A percentile compares a stretch with the other conserved stretches of the same genome.
phyloP scores from a whole-genome alignment of 164 flowering plant species.

The Saururus chinensis region DNA sequence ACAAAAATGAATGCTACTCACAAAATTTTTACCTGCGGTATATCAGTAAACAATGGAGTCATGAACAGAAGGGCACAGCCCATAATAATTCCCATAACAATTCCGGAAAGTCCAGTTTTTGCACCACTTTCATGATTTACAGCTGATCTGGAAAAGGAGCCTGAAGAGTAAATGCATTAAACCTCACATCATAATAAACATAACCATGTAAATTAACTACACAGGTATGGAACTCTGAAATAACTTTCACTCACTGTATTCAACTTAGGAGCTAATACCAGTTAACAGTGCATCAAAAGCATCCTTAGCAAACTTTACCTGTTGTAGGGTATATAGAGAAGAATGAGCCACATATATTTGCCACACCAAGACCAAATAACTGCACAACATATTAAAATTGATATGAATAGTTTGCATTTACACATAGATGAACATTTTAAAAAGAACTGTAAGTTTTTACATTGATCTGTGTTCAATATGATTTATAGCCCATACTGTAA shows the following conservation, averaged over 20 bases:
- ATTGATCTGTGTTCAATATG: not conserved
- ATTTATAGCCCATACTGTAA: not conserved
- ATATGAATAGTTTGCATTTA: not conserved
- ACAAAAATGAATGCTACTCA: not conserved
- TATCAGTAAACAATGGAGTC: conserved; percentile 77
- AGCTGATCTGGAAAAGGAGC: conserved; percentile 98
- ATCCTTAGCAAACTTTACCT: conserved; percentile 30
- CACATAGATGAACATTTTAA: too few relatives aligned
- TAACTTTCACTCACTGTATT: not conserved
- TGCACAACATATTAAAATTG: conserved; percentile 18
- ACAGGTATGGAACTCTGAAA: not conserved
- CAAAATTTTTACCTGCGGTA: conserved; percentile 65
- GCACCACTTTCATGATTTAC: conserved; percentile 99
- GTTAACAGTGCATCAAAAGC: not conserved
- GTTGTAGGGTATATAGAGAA: conserved; percentile 89
- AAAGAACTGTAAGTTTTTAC: too few relatives aligned
- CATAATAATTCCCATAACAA: conserved; percentile 73
- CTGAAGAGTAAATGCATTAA: conserved; percentile 22
- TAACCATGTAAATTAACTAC: not conserved
- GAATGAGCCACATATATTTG: conserved; percentile 87
- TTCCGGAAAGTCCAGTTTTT: conserved; percentile 85
- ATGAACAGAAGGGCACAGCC: conserved; percentile 77
- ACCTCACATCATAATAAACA: too few relatives aligned
- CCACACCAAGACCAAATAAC: conserved; percentile 97
- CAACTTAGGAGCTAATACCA: too few relatives aligned